Percentiles rank a stretch among this genome's conserved stretches.
Conservation (phyloP, 2,329 filamentous ascomycete genomes). For the Colletotrichum orbiculare region DNA sequence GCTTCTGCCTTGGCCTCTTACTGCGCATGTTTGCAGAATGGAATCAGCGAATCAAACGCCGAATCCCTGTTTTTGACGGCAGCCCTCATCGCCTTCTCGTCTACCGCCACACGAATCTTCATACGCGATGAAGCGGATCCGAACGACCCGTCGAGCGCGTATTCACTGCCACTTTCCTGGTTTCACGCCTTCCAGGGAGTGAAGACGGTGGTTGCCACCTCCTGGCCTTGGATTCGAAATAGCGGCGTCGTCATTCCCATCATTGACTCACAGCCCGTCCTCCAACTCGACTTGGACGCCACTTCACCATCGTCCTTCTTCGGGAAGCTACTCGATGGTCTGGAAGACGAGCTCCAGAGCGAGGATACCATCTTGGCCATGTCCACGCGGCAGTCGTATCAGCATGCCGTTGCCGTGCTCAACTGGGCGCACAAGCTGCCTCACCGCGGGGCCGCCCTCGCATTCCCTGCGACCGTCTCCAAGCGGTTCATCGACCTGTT, state of each 20-base stretch:
- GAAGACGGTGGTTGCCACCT: conserved; percentile 72
- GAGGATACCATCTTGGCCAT: conserved; percentile 45
- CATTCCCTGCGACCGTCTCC: conserved; percentile 73
- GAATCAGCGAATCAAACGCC: conserved; percentile 69
- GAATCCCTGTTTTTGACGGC: conserved; percentile 72
- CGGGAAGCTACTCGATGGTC: conserved; percentile 66
- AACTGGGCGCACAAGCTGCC: conserved; percentile 74
- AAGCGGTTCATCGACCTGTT: conserved; percentile 71
- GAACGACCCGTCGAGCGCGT: conserved; percentile 55
- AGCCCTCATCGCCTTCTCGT: conserved; percentile 74
- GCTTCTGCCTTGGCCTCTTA: conserved; percentile 72
- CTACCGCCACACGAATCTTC: conserved; percentile 72
- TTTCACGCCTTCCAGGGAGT: conserved; percentile 76
- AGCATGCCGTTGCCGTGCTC: conserved; percentile 72
- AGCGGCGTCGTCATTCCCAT: conserved; percentile 69
- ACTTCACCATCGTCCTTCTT: conserved; percentile 67
- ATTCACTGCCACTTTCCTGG: conserved; percentile 71
- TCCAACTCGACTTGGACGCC: conserved; percentile 69
- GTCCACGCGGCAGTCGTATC: conserved; percentile 65
- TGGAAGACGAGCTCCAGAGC: conserved; percentile 64
- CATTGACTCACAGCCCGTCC: conserved; percentile 71
- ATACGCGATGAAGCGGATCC: conserved; percentile 63
- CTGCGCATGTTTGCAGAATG: conserved; percentile 64
- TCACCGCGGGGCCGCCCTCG: conserved; percentile 66
- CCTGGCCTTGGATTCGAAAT: conserved; percentile 71